phyloP scores from a whole-genome alignment of 352 stramenopile species.

The Phytopythium boreale region DNA sequence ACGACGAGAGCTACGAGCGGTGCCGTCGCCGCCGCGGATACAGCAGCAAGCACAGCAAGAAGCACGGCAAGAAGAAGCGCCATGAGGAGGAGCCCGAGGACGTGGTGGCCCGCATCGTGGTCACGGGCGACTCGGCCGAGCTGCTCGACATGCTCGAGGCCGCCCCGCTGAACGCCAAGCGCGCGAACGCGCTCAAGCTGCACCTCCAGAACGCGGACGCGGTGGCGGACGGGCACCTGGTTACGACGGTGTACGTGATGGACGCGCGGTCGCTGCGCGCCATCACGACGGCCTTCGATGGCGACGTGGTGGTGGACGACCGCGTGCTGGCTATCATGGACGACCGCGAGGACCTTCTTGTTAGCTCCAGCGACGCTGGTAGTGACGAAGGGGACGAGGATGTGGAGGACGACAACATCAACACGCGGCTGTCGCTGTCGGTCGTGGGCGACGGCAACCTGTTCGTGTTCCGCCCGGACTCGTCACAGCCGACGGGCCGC shows the following conservation, averaged over 20 bases:
- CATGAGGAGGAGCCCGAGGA: slow-evolving; percentile 3
- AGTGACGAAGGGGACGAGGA: slow-evolving; percentile 1
- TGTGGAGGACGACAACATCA: slow-evolving; percentile 14
- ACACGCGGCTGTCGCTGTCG: slow-evolving; percentile 43
- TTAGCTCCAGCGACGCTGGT: neutral
- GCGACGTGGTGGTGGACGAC: slow-evolving; percentile 38
- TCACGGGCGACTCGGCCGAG: slow-evolving; percentile 54
- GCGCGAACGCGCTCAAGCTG: slow-evolving; percentile 42
- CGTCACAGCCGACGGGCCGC: slow-evolving; percentile 10
- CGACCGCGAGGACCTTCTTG: neutral
- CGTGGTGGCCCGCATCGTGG: slow-evolving; percentile 47
- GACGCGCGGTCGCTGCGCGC: slow-evolving; percentile 38
- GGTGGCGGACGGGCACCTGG: slow-evolving; percentile 39
- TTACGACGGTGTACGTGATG: slow-evolving; percentile 55
- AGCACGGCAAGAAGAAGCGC: slow-evolving; percentile 16
- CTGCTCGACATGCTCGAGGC: slow-evolving; percentile 40
- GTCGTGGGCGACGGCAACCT: slow-evolving; percentile 34
- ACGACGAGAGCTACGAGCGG: slow-evolving; percentile 10
- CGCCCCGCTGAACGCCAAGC: slow-evolving; percentile 28
- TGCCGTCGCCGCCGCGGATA: neutral
- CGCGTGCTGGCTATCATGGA: slow-evolving; percentile 38
- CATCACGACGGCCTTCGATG: slow-evolving; percentile 33
- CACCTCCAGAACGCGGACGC: slow-evolving; percentile 57
- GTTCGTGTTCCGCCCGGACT: slow-evolving; percentile 23
- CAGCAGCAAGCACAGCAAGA: neutral